These are phyloP conservation scores for Aeminium ludgeri DNA, from an alignment of 495 filamentous ascomycete species.

Conservation along the genomic window DNA sequence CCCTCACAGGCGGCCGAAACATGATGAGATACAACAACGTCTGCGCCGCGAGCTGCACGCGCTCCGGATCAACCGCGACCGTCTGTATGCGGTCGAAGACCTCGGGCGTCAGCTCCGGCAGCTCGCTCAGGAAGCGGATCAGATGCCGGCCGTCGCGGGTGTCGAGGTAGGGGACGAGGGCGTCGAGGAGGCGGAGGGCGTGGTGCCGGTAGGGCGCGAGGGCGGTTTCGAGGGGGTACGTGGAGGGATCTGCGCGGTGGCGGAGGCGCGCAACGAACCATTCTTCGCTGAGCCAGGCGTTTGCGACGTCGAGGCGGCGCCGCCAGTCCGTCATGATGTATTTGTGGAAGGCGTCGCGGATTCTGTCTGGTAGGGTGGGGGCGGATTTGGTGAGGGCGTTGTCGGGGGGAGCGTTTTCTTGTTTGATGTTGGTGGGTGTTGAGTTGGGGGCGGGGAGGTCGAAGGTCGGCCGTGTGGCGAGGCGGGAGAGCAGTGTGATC, in stretches of 20 bases:
- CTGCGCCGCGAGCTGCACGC: constrained; percentile 44
- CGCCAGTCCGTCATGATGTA: constrained; percentile 87
- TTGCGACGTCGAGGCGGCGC: constrained; percentile 65
- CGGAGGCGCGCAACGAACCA: constrained; percentile 81
- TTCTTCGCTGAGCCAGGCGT: constrained; percentile 89
- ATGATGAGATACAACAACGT: constrained; percentile 61
- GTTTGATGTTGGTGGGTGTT: constrained; percentile 40
- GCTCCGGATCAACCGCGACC: constrained; percentile 76
- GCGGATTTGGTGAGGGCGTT: constrained; percentile 22
- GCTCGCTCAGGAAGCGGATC: constrained; percentile 78
- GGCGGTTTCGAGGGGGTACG: neutral
- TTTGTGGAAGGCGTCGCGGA: constrained; percentile 62
- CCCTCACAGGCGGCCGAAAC: constrained; percentile 66
- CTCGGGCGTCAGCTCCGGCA: constrained; percentile 56
- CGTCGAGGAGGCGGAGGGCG: constrained; percentile 55
- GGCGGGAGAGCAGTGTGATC: constrained; percentile 68
- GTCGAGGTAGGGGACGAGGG: constrained; percentile 75
- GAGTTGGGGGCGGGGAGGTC: no score
- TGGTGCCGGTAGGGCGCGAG: constrained; percentile 7
- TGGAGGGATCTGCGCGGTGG: constrained; percentile 14
- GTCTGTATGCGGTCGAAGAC: constrained; percentile 60
- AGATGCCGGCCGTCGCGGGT: constrained; percentile 76
- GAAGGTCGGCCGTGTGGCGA: constrained; percentile 64
- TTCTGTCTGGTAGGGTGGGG: constrained; percentile 38
- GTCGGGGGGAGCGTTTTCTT: constrained; percentile 37